A percentile compares a stretch with the other conserved stretches of the same genome.
phyloP scores from a whole-genome alignment of 2,329 filamentous ascomycete genomes.

The Sarocladium oryzae region DNA sequence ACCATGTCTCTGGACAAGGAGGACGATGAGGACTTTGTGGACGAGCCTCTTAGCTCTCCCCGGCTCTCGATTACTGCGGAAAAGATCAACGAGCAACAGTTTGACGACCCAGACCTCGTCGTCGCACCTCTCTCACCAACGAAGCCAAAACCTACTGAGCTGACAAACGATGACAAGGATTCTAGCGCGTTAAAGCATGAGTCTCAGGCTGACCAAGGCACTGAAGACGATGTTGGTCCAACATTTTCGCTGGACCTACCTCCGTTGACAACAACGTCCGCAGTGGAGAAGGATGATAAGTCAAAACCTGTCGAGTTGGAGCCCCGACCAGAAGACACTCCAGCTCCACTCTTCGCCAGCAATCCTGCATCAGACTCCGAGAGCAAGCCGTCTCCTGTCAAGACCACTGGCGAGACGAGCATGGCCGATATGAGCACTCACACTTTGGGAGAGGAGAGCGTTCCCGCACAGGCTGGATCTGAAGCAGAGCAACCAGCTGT shows the following conservation, averaged over 20 bases:
- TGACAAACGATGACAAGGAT: not conserved
- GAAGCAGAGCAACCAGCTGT: not conserved
- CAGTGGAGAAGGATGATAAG: constrained; percentile 1
- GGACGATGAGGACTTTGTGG: constrained; percentile 65
- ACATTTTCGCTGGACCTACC: constrained; percentile 5
- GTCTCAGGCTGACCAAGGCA: constrained; percentile 3
- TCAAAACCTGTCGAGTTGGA: constrained; percentile 27
- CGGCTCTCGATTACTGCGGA: constrained; percentile 56
- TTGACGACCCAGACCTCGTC: constrained; percentile 50
- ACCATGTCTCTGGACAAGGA: constrained; percentile 38
- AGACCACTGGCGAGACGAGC: constrained; percentile 3
- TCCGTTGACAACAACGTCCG: not conserved
- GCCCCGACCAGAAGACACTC: constrained; percentile 60
- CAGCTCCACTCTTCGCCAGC: constrained; percentile 51
- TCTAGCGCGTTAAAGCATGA: not conserved
- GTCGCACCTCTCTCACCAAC: constrained; percentile 52
- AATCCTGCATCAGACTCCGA: constrained; percentile 22
- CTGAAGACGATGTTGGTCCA: not conserved
- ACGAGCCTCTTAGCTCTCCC: constrained; percentile 68
- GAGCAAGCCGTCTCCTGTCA: constrained; percentile 16
- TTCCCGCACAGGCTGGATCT: not conserved
- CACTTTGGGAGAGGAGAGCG: not conserved
- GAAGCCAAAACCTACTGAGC: constrained; percentile 24
- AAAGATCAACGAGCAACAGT: constrained; percentile 42
- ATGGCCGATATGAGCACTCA: not conserved